Evolutionary conservation across 257 asterid species (phyloP), one percentile per base, ranked within the genome.

Genomic region (Nicotiana knightiana): DNA sequence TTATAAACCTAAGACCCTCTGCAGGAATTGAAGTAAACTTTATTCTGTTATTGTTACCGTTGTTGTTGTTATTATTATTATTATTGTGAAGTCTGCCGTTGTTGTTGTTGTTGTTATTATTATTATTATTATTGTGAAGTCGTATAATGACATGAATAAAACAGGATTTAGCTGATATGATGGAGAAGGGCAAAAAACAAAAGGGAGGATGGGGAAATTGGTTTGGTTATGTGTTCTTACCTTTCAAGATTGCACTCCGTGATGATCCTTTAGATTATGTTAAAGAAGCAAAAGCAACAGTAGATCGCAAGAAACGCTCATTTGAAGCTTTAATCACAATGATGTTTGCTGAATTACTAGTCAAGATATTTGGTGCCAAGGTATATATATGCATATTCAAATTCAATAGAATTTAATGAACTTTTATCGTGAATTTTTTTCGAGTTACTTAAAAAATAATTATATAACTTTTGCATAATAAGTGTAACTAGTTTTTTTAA

Each of bases 1-100:
- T 86, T 11, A 64, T 88, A 9, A 88, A 88, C 84, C 32, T 88
- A 35, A 84, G 91, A 82, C 86, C 88, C 30, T 68, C 85, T 57
- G 81, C 85, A 48, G 89, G 91, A 76, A 75, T 83, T 39, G 89
- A 87, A 86, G 87, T 86, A 28, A 4, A 46, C n/a, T 79, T 43
- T 13, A 39, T 8, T 6, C 6, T 28, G 9, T 9, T 51, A 48
- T 28, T 43, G 0, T 6, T 17, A 1, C 6, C 17, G 6, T 55
- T 55, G 7, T 55, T 55, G 2, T 16, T 54, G 2, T 4, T 54
- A 4, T 54, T 54, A 4, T 54, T 54, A 15, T 54, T 54, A 58
- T 18, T 58, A 58, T 61, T 61, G 7, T 33, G 43, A 8, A 43
- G 11, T 43, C 6, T n/a, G n/a, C 6, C 17, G 6, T 55, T 55